Percentiles rank a stretch among this genome's conserved stretches.
phyloP scores from a whole-genome alignment of 805 yeast species.

The Zygoascus flipseniorum region DNA sequence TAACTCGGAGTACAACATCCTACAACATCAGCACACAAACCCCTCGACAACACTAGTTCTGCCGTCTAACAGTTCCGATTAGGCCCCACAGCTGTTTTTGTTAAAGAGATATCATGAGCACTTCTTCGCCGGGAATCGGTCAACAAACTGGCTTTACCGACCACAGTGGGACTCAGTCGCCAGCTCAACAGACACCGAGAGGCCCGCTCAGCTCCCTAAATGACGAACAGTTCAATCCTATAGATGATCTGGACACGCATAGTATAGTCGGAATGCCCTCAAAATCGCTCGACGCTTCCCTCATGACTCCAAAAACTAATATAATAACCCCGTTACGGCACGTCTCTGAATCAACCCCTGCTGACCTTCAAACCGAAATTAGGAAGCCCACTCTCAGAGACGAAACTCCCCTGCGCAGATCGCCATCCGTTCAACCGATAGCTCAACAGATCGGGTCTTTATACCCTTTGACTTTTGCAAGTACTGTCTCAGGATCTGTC shows the following conservation, averaged over 20 bases:
- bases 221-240: background rate
- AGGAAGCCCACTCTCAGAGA: constrained; percentile 3
- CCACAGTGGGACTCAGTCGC: background rate
- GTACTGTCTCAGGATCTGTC: constrained; percentile 2
- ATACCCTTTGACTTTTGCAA: constrained; percentile 19
- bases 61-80: too few species aligned
- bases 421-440: background rate
- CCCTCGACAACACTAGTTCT: too few species aligned
- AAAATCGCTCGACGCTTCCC: background rate
- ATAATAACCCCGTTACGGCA: background rate
- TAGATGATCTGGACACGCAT: background rate
- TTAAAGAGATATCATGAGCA: background rate
- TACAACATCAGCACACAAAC: too few species aligned
- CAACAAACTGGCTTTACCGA: background rate
- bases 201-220: background rate
- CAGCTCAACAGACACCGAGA: background rate
- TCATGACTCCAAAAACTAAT: constrained; percentile 1
- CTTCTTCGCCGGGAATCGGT: constrained; percentile 1
- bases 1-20: too few species aligned
- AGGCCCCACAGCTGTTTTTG: too few species aligned
- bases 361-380: constrained; percentile 2
- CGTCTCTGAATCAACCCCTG: background rate
- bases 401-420: background rate
- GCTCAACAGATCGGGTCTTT: constrained; percentile 6
- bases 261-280: background rate